Conservation (phyloP, 257 asterid genomes). For the Echites panduratus region DNA sequence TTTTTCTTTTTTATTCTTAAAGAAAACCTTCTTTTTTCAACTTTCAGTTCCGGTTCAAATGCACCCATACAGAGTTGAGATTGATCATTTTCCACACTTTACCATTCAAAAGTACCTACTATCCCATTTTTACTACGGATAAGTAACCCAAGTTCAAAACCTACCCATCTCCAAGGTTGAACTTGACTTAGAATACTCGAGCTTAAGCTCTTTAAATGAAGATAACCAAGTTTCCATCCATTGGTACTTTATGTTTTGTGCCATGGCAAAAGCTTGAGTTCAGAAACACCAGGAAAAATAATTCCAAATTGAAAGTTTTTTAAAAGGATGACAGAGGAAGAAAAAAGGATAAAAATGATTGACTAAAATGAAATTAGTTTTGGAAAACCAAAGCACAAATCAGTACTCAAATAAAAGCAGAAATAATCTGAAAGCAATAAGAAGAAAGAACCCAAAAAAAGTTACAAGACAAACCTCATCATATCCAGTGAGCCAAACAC, state of each 20-base stretch:
- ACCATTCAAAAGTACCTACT: background rate
- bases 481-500: slow-evolving; percentile 99
- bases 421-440: background rate
- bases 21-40: no score
- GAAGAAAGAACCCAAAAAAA: background rate
- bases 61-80: background rate
- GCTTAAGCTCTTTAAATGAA: background rate
- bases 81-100: background rate
- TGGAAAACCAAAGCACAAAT: no score
- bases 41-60: background rate
- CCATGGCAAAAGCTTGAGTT: background rate
- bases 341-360: background rate
- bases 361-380: no score
- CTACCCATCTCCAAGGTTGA: background rate
- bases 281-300: background rate
- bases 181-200: background rate
- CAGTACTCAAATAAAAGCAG: background rate
- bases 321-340: background rate
- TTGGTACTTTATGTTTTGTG: background rate
- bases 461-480: slow-evolving; percentile 64
- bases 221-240: background rate
- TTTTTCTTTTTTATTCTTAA: background rate
- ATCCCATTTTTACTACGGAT: background rate
- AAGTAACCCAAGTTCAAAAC: background rate
- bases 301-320: background rate